Conservation (phyloP, 441 rosid genomes). For the Pelargonium cotyledonis region DNA sequence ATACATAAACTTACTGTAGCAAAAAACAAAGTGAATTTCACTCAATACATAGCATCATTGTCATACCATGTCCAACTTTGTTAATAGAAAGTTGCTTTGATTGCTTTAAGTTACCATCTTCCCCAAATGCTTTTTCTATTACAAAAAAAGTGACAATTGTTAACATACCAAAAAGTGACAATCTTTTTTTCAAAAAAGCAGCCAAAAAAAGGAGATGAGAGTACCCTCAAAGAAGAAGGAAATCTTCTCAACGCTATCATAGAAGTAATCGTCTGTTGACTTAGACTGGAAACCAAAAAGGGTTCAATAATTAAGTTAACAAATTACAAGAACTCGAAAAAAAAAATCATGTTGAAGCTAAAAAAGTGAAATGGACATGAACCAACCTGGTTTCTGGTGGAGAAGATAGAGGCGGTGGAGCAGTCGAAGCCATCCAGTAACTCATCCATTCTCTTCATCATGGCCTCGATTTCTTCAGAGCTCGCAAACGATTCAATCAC, state of each 20-base stretch:
- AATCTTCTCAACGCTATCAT: conserved; percentile 72
- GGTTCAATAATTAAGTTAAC: neutral
- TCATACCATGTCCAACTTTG: conserved; percentile 89
- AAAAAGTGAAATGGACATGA: neutral
- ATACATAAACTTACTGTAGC: conserved; percentile 8
- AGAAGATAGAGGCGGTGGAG: conserved; percentile 62
- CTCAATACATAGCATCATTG: neutral
- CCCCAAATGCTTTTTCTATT: conserved; percentile 79
- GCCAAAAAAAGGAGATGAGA: neutral
- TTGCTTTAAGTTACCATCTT: conserved; percentile 68
- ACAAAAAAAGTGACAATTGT: neutral
- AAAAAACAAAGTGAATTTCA: neutral
- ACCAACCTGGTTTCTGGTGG: conserved; percentile 77
- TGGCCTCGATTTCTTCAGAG: conserved; percentile 42
- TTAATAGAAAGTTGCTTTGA: conserved; percentile 78
- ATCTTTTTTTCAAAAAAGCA: neutral
- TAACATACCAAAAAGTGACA: neutral
- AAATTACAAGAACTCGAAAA: neutral
- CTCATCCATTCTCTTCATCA: conserved; percentile 64
- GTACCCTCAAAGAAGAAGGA: conserved; percentile 96
- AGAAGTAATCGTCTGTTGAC: conserved; percentile 70
- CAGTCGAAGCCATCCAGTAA: conserved; percentile 58
- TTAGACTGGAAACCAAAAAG: conserved; percentile 32
- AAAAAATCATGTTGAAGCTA: neutral
- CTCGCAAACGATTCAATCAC: conserved; percentile 73